Evolutionary conservation across 2,329 filamentous ascomycete genomes (phyloP), one percentile per base, ranked within the genome.

Genomic region (Hypoxylon sp.): DNA sequence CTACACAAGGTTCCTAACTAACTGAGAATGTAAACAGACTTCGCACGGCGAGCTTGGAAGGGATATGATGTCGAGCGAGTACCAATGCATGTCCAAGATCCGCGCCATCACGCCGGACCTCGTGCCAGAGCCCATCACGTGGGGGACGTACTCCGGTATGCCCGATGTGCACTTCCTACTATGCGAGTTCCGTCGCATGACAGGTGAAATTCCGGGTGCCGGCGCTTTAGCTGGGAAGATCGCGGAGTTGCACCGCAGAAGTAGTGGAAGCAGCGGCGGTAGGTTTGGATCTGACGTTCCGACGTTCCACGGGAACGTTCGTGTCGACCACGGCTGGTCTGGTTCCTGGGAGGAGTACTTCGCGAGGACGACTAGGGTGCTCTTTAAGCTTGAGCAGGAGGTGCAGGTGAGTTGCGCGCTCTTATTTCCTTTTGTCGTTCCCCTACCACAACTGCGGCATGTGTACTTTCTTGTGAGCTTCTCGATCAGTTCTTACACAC

Each of bases 321-420:
- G 64, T n/a, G 61, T 72, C 10, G 53, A 70, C 0, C 70, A 71
- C 14, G 62, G 62, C 20, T 71, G 68, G 68, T 63, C 49, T 0
- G 54, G 56, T 2, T 63, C 65, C 3, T 74, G 72, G 72, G 72
- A 74, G 60, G 66, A 56, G 46, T 74, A 71, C 58, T 74, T 74
- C 48, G 25, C 62, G 13, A 57, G 64, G 25, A 68, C 70, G 31
- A 74, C 66, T 27, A 55, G 57, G 53, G 35, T n/a, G 35, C 57
- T 74, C 14, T 62, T 74, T 10, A 50, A 56, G n/a, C 42, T 66
- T 4, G 72, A 74, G 58, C 31, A 37, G 33, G 37, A 46, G 11
- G 49, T 42, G 13, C 59, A 55, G 56, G 68, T 71, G 6, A 59
- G 66, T 56, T 57, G 6, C 14, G 25, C 42, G 10, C 14, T 25